Evolutionary conservation across 805 yeast species (phyloP).

Genomic region (Cyberlindnera suaveolens): DNA sequence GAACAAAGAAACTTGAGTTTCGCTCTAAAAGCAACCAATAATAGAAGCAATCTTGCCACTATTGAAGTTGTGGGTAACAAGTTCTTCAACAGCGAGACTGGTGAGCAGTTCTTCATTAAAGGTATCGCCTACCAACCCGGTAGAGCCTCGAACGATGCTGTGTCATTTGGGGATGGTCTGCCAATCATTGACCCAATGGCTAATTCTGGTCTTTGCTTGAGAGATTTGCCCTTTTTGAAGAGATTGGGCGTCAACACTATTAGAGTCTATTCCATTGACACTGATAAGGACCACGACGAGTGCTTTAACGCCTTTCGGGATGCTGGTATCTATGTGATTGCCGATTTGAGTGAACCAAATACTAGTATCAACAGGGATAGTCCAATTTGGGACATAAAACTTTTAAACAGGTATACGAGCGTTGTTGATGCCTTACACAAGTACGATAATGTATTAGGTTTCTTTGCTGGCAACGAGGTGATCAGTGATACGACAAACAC

Average conservation of each 20-base stretch:
- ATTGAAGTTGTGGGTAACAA: conserved; percentile 67
- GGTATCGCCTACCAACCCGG: conserved; percentile 87
- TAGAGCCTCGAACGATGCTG: conserved; percentile 31
- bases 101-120: conserved; percentile 77
- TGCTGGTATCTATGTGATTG: conserved; percentile 87
- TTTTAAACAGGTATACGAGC: conserved; percentile 69
- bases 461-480: conserved; percentile 98
- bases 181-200: conserved; percentile 70
- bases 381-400: conserved; percentile 72
- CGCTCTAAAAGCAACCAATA: no score
- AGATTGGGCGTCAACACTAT: conserved; percentile 69
- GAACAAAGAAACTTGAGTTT: not conserved
- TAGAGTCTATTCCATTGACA: conserved; percentile 83
- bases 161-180: conserved; percentile 16
- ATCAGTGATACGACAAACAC: conserved; percentile 79
- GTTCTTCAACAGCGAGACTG: conserved; percentile 66
- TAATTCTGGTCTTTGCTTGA: conserved; percentile 57
- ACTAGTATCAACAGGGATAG: conserved; percentile 66
- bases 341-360: conserved; percentile 86
- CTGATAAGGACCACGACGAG: conserved; percentile 59
- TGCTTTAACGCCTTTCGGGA: conserved; percentile 73
- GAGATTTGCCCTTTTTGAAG: conserved; percentile 76
- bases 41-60: conserved; percentile 13
- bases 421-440: conserved; percentile 77
- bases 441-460: conserved; percentile 82